Evolutionary conservation across 2,329 filamentous ascomycete genomes (phyloP).

Genomic region (Colletotrichum endophyticum): DNA sequence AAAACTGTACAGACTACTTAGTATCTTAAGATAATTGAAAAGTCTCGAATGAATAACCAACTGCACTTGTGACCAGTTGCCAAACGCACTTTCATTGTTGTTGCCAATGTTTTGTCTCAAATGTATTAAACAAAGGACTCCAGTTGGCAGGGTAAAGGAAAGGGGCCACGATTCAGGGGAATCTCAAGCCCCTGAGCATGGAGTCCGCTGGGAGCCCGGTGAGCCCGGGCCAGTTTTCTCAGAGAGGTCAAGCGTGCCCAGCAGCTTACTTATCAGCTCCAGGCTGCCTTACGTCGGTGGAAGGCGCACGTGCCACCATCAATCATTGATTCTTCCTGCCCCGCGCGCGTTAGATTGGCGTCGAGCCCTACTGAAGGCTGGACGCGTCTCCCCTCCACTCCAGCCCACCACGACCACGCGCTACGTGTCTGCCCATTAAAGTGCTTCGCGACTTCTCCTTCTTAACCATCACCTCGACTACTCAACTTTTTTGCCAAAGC

Average conservation of each 20-base stretch:
- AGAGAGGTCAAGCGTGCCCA: background rate
- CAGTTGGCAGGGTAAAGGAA: background rate
- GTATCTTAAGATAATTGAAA: background rate
- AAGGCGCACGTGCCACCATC: constrained; percentile 6
- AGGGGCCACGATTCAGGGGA: constrained; percentile 11
- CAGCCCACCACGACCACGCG: constrained; percentile 26
- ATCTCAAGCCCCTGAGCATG: background rate
- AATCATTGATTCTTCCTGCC: background rate
- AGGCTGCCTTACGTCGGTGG: background rate
- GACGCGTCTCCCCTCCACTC: constrained; percentile 32
- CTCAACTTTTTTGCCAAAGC: background rate
- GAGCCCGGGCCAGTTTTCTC: constrained; percentile 16
- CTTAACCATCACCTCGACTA: constrained; percentile 8
- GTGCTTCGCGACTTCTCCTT: constrained; percentile 29
- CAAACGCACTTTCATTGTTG: background rate
- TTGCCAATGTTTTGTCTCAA: background rate
- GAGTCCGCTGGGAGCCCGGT: background rate
- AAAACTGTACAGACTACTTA: background rate
- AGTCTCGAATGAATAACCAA: background rate
- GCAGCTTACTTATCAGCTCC: background rate
- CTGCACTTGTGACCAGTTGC: background rate
- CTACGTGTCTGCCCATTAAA: constrained; percentile 35
- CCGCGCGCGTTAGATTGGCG: constrained; percentile 33
- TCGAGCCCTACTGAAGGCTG: constrained; percentile 23
- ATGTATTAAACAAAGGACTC: background rate